Evolutionary conservation across 1,284 basidiomycete genomes (phyloP).

Genomic region (Chalciporus sp.): DNA sequence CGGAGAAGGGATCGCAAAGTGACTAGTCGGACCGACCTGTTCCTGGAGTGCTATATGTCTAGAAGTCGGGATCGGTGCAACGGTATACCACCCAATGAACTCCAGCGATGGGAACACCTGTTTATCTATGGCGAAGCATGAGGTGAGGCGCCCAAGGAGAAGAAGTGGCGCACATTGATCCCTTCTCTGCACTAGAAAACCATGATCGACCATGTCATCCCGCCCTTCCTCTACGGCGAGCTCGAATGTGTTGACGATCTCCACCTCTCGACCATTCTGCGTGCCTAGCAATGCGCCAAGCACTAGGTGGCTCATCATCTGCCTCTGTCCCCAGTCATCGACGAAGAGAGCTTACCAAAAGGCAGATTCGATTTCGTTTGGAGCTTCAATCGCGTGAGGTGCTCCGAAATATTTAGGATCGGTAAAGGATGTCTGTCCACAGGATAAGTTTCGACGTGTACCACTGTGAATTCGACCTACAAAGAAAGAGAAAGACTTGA

Average conservation of each 20-base stretch:
- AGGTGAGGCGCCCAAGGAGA: slow-evolving; percentile 9
- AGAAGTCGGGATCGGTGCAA: slow-evolving; percentile 70
- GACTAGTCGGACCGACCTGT: slow-evolving; percentile 55
- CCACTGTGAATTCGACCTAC: slow-evolving; percentile 43
- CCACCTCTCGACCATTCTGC: slow-evolving; percentile 90
- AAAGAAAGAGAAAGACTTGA: slow-evolving; percentile 73
- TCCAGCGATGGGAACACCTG: slow-evolving; percentile 97
- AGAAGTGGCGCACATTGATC: slow-evolving; percentile 78
- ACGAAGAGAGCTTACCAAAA: slow-evolving; percentile 53
- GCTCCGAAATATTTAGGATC: slow-evolving; percentile 96
- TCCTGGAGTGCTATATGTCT: slow-evolving; percentile 84
- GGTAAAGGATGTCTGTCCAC: slow-evolving; percentile 86
- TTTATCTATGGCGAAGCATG: slow-evolving; percentile 65
- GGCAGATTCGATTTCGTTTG: slow-evolving; percentile 66
- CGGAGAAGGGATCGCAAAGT: not conserved
- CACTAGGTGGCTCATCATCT: slow-evolving; percentile 49
- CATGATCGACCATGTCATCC: slow-evolving; percentile 69
- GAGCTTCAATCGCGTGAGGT: slow-evolving; percentile 82
- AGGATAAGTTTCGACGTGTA: slow-evolving; percentile 11
- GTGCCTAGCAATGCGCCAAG: slow-evolving; percentile 94
- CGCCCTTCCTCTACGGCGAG: slow-evolving; percentile 63
- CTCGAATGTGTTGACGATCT: slow-evolving; percentile 97
- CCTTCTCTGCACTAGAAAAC: slow-evolving; percentile 78
- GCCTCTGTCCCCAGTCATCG: not conserved
- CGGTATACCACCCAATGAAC: slow-evolving; percentile 96